Conservation (phyloP, 2,329 filamentous ascomycete genomes). For the Conoideocrella luteorostrata region DNA sequence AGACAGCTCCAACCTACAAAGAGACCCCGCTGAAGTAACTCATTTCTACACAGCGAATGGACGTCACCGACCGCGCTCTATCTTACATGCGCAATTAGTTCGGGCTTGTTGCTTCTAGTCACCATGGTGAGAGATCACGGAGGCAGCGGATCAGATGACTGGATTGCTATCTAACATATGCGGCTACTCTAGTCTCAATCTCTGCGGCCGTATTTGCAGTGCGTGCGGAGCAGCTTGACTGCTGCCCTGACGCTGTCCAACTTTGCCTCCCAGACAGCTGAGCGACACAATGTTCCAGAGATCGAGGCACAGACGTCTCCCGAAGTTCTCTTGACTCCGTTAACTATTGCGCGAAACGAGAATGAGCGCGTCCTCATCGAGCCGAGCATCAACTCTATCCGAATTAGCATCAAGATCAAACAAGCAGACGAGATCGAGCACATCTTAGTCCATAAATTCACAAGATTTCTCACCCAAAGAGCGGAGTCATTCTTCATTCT, state of each 20-base stretch:
- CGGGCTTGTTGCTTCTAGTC: constrained; percentile 2
- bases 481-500: constrained; percentile 97
- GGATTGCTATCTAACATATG: no score
- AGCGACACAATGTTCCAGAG: constrained; percentile 96
- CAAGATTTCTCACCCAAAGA: constrained; percentile 88
- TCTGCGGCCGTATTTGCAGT: constrained; percentile 90
- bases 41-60: constrained; percentile 12
- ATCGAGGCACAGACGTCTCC: constrained; percentile 90
- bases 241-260: constrained; percentile 84
- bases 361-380: constrained; percentile 96
- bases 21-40: constrained; percentile 16
- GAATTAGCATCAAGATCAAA: constrained; percentile 98
- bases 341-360: constrained; percentile 89
- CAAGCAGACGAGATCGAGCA: constrained; percentile 98
- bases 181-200: constrained; percentile 88
- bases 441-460: constrained; percentile 98
- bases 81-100: constrained; percentile 1
- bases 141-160: no score
- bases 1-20: constrained; percentile 15
- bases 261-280: constrained; percentile 94
- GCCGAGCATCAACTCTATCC: constrained; percentile 92
- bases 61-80: constrained; percentile 8
- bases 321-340: constrained; percentile 85
- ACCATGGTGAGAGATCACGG: neutral
- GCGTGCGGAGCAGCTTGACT: constrained; percentile 88